Evolutionary conservation across 768 basidiomycete species (phyloP).

Genomic region (Suillus lakei): DNA sequence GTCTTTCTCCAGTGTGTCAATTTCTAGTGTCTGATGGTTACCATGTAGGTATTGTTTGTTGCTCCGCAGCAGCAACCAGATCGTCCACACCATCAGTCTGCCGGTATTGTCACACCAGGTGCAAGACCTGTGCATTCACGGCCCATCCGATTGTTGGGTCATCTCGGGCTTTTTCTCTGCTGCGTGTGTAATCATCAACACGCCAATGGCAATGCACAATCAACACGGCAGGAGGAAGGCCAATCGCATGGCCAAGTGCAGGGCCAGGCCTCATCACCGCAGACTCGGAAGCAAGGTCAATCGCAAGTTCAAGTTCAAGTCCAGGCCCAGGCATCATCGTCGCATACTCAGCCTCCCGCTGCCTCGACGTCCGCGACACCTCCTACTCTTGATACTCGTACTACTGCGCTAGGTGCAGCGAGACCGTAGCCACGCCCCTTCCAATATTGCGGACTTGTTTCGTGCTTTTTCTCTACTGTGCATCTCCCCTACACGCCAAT

Average conservation of each 20-base stretch:
- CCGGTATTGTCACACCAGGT: no score
- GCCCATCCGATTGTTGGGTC: no score
- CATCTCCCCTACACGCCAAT: not conserved
- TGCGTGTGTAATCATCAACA: not conserved
- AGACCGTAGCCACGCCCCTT: not conserved
- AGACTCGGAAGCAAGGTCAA: no score
- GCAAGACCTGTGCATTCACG: no score
- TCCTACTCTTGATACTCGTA: not conserved
- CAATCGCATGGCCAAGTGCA: not conserved
- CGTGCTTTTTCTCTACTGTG: not conserved
- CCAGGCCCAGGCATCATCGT: no score
- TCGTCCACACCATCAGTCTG: no score
- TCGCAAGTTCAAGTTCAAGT: no score
- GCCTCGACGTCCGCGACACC: not conserved
- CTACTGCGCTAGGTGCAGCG: not conserved
- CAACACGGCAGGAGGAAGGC: not conserved
- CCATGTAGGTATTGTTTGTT: not conserved
- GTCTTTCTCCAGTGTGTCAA: not conserved
- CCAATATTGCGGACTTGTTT: not conserved
- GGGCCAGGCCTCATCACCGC: not conserved
- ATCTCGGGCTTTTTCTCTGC: not conserved
- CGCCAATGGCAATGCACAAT: not conserved
- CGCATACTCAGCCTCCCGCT: not conserved
- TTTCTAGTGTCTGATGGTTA: not conserved
- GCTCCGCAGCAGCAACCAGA: no score